Conservation (phyloP, 2,329 filamentous ascomycete genomes). For the Eurotiales sp. region DNA sequence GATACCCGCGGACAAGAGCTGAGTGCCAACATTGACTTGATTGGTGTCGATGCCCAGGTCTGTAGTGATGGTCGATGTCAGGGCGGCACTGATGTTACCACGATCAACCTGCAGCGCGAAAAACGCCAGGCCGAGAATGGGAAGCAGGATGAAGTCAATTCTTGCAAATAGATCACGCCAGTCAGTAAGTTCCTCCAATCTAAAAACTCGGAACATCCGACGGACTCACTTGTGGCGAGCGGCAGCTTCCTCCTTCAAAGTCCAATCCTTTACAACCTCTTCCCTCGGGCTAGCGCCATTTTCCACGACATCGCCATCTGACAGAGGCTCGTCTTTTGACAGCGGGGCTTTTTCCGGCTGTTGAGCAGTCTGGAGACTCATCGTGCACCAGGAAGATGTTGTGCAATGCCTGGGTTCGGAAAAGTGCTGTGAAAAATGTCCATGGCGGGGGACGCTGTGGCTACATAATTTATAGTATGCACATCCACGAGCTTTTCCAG, state of each 20-base stretch:
- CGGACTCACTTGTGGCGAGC: constrained; percentile 24
- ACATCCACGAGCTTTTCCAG: too few species aligned
- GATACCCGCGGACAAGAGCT: constrained; percentile 50
- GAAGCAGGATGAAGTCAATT: constrained; percentile 28
- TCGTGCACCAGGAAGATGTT: too few species aligned
- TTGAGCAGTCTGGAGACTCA: not conserved
- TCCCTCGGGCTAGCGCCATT: constrained; percentile 16
- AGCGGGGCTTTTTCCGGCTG: not conserved
- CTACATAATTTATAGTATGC: not conserved
- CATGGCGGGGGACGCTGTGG: not conserved
- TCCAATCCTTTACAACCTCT: constrained; percentile 26
- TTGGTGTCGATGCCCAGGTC: constrained; percentile 51
- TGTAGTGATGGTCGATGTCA: constrained; percentile 51
- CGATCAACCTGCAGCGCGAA: constrained; percentile 29
- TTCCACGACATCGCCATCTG: constrained; percentile 13
- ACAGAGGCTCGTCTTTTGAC: not conserved
- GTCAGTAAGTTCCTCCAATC: too few species aligned
- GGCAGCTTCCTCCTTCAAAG: constrained; percentile 21
- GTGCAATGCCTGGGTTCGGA: not conserved
- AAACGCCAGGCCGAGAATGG: constrained; percentile 26
- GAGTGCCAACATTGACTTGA: constrained; percentile 54
- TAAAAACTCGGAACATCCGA: too few species aligned
- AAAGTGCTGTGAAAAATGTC: not conserved
- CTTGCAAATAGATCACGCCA: constrained; percentile 18
- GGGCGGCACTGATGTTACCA: constrained; percentile 47